Base-by-base conservation (phyloP, 192 early-diverging fungal species). In the Backusella luteola region DNA sequence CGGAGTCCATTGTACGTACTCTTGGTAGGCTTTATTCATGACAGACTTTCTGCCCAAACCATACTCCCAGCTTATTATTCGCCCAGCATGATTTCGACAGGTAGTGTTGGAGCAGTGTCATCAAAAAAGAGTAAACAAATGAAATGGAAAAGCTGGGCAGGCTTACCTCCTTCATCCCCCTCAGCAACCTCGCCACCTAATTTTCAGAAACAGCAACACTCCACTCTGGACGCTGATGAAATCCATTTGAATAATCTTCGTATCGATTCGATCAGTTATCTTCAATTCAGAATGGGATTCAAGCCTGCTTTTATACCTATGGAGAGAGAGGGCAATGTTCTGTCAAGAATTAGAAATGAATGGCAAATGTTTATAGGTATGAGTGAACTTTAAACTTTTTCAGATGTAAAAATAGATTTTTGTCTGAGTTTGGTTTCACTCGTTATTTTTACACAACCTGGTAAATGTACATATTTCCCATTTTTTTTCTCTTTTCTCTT, bases 131-230 rank as follows among this genome's bases (percentile, higher is more conserved):
- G 8, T 63, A 63, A 23, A 63, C 26, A 63, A 26, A 29, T 12
- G 56, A 77, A 80, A 21, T 87, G 86, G 86, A 85, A 77, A 74
- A 85, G 86, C 67, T 87, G 86, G 86, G 80, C 81, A 32, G 83
- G 80, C 49, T 3, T 29, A 4, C 29, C 56, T 9, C 21, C 56
- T 63, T 9, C 21, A 21, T 2, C 23, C 53, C 1, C 75, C 73
- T n/a, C 66, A 72, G 6, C 23, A 36, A 39, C 53, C 75, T 63
- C 56, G 6, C n/a, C 56, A 29, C 2, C 12, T 63, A 3, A 63
- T 29, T 63, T 63, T 29, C 56, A 63, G 56, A 8, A 63, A 7
- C 56, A 63, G 26, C 49, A 53, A 68, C 42, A 67, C n/a, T 29
- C 56, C 12, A 29, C 56, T 14, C 6, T 53, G 21, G 19, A 21